A percentile compares a stretch with the other conserved stretches of the same genome.
Evolutionary conservation across 306 rosid genomes (phyloP).

Genomic region (Vigna angularis): DNA sequence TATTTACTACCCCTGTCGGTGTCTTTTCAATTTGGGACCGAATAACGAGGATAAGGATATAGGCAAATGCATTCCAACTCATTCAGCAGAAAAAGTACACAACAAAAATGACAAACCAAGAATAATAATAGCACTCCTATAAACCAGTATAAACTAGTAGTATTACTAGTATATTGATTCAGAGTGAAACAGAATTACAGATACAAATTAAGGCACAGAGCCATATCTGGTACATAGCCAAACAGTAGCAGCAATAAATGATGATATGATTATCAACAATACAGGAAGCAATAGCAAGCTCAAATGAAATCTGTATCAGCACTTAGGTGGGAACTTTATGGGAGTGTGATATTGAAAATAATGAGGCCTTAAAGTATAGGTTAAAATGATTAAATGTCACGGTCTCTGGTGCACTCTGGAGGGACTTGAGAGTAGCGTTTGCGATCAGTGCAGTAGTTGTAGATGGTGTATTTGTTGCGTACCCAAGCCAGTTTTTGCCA

Average conservation of each 20-base stretch:
- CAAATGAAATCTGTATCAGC: conserved; percentile 15
- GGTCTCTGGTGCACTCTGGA: conserved; percentile 72
- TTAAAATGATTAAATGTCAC: conserved; percentile 55
- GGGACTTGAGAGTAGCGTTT: conserved; percentile 61
- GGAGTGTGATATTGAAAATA: background rate
- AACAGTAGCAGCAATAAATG: conserved; percentile 25
- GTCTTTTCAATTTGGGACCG: conserved; percentile 26
- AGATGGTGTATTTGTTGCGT: conserved; percentile 71
- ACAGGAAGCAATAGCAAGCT: background rate
- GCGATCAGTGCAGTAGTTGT: conserved; percentile 84
- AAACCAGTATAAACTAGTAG: background rate
- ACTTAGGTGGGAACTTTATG: conserved; percentile 5
- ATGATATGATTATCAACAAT: background rate
- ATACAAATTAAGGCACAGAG: background rate
- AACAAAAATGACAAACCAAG: background rate
- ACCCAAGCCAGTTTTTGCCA: conserved; percentile 77
- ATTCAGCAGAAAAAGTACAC: conserved; percentile 5
- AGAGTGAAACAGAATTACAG: background rate
- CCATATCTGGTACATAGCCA: conserved; percentile 22
- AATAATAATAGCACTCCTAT: background rate
- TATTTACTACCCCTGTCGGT: conserved; percentile 38
- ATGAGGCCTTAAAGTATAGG: background rate
- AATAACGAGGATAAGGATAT: background rate
- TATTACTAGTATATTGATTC: background rate
- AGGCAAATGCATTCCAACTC: conserved; percentile 39